These are phyloP conservation scores for Zalaria sp. DNA, from an alignment of 2,329 filamentous ascomycete genomes.

Conservation along the genomic window DNA sequence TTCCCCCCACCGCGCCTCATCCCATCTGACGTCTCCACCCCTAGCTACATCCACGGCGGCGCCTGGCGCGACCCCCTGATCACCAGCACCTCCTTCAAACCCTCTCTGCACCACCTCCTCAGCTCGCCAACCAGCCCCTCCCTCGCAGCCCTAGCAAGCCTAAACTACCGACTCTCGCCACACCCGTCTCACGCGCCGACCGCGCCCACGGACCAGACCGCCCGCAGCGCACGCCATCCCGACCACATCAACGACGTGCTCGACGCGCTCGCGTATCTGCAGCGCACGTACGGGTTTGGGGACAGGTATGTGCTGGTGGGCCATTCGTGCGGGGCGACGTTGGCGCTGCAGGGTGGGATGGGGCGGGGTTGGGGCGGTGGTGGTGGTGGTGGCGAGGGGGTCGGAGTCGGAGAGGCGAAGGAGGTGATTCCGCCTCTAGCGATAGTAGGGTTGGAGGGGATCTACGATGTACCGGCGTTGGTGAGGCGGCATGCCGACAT, in stretches of 20 bases:
- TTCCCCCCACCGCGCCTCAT: conserved; percentile 1
- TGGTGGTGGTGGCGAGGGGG: conserved; percentile 14
- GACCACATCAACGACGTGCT: conserved; percentile 47
- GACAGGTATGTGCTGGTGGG: conserved; percentile 42
- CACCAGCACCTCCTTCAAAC: conserved; percentile 19
- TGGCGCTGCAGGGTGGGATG: conserved; percentile 48
- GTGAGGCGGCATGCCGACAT: conserved; percentile 24
- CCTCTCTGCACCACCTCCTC: conserved; percentile 23
- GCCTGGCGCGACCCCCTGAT: conserved; percentile 35
- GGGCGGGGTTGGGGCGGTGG: conserved; percentile 20
- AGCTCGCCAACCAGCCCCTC: conserved; percentile 12
- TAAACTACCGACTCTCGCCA: conserved; percentile 51
- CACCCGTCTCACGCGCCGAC: conserved; percentile 32
- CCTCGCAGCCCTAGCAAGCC: conserved; percentile 48
- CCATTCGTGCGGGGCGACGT: conserved; percentile 49
- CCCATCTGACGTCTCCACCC: conserved; percentile 8
- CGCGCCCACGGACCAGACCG: conserved; percentile 29
- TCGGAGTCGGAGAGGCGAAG: conserved; percentile 8
- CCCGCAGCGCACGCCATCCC: conserved; percentile 40
- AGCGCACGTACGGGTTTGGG: conserved; percentile 29
- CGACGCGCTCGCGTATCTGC: conserved; percentile 36
- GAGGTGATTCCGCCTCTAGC: conserved; percentile 29
- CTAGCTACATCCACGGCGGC: conserved; percentile 34
- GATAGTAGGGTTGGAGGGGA: conserved; percentile 49
- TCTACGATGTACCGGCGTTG: conserved; percentile 50